phyloP scores from a whole-genome alignment of 306 rosid genomes.

The Corylus americana region DNA sequence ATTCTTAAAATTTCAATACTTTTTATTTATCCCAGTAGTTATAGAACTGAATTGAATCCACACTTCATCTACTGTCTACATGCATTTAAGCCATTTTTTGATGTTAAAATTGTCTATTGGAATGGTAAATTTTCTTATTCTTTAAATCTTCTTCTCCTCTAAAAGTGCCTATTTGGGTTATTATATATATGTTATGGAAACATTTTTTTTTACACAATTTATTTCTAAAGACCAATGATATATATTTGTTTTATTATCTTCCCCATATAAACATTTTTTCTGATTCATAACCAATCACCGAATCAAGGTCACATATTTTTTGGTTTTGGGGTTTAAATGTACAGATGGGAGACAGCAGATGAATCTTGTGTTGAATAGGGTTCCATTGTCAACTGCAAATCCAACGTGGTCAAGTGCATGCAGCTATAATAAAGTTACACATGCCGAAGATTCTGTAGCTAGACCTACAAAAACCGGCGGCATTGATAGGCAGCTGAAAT shows the following conservation, averaged over 20 bases:
- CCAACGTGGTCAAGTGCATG: constrained; percentile 50
- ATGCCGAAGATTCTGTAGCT: constrained; percentile 49
- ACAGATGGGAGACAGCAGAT: constrained; percentile 63
- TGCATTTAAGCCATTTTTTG: not conserved
- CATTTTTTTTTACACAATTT: not conserved
- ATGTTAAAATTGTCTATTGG: not conserved
- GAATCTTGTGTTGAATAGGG: constrained; percentile 34
- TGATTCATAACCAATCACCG: constrained; percentile 1
- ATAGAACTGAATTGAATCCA: not conserved
- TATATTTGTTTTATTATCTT: not conserved
- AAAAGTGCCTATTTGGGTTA: not conserved
- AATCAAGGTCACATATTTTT: not conserved
- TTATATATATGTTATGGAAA: not conserved
- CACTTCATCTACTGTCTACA: not conserved
- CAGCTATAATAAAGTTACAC: constrained; percentile 40
- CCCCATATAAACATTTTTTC: not conserved
- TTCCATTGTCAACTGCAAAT: constrained; percentile 36
- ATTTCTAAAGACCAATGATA: not conserved
- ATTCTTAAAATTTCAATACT: not conserved
- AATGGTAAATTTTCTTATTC: not conserved
- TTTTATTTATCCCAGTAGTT: not conserved
- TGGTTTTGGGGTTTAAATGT: constrained; percentile 2
- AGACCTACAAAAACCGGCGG: constrained; percentile 46
- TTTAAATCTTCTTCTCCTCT: not conserved
- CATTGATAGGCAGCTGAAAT: constrained; percentile 22